Evolutionary conservation across 768 basidiomycete species (phyloP), one percentile per base, ranked within the genome.

Genomic region (Panus rudis): DNA sequence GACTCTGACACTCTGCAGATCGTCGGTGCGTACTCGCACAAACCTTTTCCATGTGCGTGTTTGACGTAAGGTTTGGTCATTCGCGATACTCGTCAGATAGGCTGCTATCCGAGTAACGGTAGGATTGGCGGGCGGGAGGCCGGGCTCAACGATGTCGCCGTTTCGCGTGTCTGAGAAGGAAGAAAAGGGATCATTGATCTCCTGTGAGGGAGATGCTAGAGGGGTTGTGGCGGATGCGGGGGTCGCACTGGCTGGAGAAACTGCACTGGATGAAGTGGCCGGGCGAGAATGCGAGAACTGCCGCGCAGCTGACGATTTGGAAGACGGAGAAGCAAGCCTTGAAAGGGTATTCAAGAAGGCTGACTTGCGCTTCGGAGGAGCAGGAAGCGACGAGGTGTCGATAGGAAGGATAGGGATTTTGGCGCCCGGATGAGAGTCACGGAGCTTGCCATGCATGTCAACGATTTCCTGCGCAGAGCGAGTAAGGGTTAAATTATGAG

Each of bases 291-390:
- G 62, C 31, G 64, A 65, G 14, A 63, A 55, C 37, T 67, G 64
- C 19, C 72, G 67, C 6, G 60, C 48, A n/a, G 50, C 41, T 22
- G 52, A 45, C 42, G 69, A 66, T 64, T 77, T 81, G 52, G 63
- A 67, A 4, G 77, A 72, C 17, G 85, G 86, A 7, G 88, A 88
- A 3, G 87, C 82, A 32, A 91, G 72, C 39, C 86, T 81, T 17
- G 86, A 88, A 39, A 92, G 77, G 35, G 89, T 92, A 60, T 87
- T 87, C 48, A 92, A 72, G 61, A 92, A 92, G 26, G 75, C 84
- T 19, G 84, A 87, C 63, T 84, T 88, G 59, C 84, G 81, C 63
- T 90, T 90, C 6, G 63, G 56, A 4, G 72, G 72, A 26, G 73
- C 67, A 6, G 79, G 77, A 10, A 83, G 62, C 17, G 68, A 59